Evolutionary conservation across 306 rosid genomes (phyloP).

Genomic region (Vicia faba): DNA sequence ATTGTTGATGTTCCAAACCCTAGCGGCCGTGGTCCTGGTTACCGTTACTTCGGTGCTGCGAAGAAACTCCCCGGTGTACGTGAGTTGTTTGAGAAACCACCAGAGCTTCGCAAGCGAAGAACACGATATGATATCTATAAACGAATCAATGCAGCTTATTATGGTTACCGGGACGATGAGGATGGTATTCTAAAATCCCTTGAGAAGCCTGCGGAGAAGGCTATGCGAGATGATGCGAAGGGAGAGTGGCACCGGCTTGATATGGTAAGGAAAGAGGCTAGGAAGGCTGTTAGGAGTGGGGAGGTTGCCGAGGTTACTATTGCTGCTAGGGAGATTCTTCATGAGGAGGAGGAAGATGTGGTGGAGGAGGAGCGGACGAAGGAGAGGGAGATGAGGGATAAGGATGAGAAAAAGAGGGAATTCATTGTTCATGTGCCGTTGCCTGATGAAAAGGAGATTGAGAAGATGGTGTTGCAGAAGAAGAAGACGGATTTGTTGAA

Average conservation of each 20-base stretch:
- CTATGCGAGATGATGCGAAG: constrained; percentile 60
- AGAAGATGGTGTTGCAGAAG: constrained; percentile 93
- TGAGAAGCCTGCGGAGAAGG: constrained; percentile 69
- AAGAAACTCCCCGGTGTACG: constrained; percentile 82
- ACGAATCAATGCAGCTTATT: constrained; percentile 80
- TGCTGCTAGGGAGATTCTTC: constrained; percentile 13
- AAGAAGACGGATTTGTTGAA: constrained; percentile 78
- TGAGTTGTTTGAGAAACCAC: constrained; percentile 90
- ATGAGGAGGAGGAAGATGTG: constrained; percentile 84
- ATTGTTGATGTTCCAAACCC: constrained; percentile 95
- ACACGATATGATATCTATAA: constrained; percentile 85
- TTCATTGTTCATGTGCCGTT: constrained; percentile 88
- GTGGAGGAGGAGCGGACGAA: constrained; percentile 69
- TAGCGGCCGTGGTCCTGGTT: constrained; percentile 91
- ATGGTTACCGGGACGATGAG: constrained; percentile 89
- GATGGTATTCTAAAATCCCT: constrained; percentile 76
- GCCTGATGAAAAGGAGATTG: constrained; percentile 89
- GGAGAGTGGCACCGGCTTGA: constrained; percentile 82
- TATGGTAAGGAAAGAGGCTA: constrained; percentile 76
- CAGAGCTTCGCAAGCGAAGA: constrained; percentile 78
- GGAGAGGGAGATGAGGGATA: constrained; percentile 50
- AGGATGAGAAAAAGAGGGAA: constrained; percentile 57
- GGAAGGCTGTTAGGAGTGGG: constrained; percentile 80
- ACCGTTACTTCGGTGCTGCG: constrained; percentile 88
- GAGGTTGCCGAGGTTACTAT: constrained; percentile 46